Base-by-base conservation (phyloP, 2,329 filamentous ascomycete genomes). In the Talaromyces funiculosus region DNA sequence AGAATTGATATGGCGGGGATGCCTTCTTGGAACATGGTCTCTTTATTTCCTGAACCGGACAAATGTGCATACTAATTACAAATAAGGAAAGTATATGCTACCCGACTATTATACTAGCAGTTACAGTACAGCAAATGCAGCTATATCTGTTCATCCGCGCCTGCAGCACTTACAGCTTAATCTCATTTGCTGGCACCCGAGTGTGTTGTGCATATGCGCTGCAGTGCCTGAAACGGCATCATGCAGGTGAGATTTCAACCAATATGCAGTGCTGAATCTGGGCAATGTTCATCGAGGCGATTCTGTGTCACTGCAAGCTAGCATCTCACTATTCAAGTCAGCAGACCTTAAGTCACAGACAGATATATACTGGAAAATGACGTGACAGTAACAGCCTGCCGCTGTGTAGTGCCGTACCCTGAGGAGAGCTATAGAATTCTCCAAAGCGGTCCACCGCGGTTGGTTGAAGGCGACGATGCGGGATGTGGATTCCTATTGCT, bases 161-260 rank as follows among this genome's bases (percentile, higher is more conserved):
- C 43, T 59, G 57, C 57, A 59, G 51, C 33, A 24, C 20, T 9
- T 54, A 29, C 35, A 8, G 22, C 18, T 20, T 26, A 26, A 31
- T 26, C 26, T 29, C 24, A 59, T 59, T 59, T 51, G 45, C 57
- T 53, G 35, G 38, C 43, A 29, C 45, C 35, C 37, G 42, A n/a
- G 29, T 24, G 43, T 40, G 37, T 51, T 29, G 10, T 59, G 57
- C 45, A 59, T 59, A 59, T 59, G 57, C 55, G 33, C n/a, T 33
- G 18, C 5, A 18, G 20, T 49, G 20, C 8, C 31, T 33, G 9
- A n/a, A n/a, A n/a, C 1, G 31, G 26, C 3, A 49, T 6, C 24
- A 29, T 29, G 24, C 18, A 29, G 43, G 14, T 16, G n/a, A 49
- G 26, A 29, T n/a, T 33, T 12, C n/a, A 31, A 45, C 42, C n/a